These are phyloP conservation scores for Exserohilum rostratum DNA, from an alignment of 2,329 filamentous ascomycete species.

Conservation along the genomic window DNA sequence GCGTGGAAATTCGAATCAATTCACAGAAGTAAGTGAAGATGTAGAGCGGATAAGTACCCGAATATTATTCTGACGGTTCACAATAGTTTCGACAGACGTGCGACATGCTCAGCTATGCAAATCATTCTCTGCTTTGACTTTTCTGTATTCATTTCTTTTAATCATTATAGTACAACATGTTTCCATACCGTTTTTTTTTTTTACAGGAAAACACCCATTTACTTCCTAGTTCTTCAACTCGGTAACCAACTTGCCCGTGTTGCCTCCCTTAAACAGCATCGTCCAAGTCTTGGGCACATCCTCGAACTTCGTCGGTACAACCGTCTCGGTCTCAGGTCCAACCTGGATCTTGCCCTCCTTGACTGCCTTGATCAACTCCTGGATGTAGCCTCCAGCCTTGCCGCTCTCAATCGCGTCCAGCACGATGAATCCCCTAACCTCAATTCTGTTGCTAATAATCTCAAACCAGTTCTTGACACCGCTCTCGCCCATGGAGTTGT, in stretches of 20 bases:
- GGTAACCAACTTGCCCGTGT: slow-evolving; percentile 57
- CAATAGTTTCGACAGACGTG: no score
- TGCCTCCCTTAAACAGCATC: slow-evolving; percentile 55
- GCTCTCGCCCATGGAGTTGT: slow-evolving; percentile 45
- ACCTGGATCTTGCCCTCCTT: slow-evolving; percentile 57
- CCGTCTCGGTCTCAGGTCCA: slow-evolving; percentile 54
- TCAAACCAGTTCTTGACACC: slow-evolving; percentile 54
- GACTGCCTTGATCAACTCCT: slow-evolving; percentile 31
- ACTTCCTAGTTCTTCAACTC: no score
- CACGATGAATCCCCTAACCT: slow-evolving; percentile 54
- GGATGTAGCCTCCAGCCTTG: slow-evolving; percentile 33
- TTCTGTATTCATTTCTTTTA: no score
- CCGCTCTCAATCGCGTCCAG: slow-evolving; percentile 45
- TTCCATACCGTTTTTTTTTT: no score
- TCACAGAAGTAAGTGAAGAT: no score
- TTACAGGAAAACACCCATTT: no score
- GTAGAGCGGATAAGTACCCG: no score
- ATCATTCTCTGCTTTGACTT: no score
- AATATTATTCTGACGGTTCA: no score
- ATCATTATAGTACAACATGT: no score
- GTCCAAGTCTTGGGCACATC: slow-evolving; percentile 58
- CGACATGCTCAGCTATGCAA: no score
- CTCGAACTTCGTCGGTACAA: slow-evolving; percentile 56
- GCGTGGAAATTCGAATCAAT: no score
- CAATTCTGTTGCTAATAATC: slow-evolving; percentile 50